Conservation (phyloP, 1,139 yeast species). For the Blastobotrys buckinghamii region DNA sequence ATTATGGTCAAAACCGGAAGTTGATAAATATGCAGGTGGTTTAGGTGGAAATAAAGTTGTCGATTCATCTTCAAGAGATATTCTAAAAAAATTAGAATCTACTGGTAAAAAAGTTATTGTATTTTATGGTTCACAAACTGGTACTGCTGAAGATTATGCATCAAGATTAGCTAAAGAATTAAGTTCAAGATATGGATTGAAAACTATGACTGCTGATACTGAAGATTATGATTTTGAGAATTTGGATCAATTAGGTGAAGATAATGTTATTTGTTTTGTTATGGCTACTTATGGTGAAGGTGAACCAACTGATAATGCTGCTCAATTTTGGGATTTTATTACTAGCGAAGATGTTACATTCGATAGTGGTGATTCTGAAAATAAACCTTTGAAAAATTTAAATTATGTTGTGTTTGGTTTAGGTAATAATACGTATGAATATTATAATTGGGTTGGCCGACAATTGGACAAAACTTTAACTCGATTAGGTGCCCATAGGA, state of each 20-base stretch:
- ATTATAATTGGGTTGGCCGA: constrained; percentile 78
- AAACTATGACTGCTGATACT: constrained; percentile 81
- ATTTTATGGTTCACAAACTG: constrained; percentile 96
- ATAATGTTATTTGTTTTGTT: constrained; percentile 61
- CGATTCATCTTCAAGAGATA: constrained; percentile 37
- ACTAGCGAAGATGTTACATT: constrained; percentile 32
- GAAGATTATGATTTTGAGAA: constrained; percentile 84
- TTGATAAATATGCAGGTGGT: constrained; percentile 34
- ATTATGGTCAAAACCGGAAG: constrained; percentile 41
- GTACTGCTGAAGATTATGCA: constrained; percentile 98
- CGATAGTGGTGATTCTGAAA: constrained; percentile 41
- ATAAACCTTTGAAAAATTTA: constrained; percentile 56
- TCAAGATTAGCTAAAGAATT: constrained; percentile 85
- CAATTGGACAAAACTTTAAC: constrained; percentile 46
- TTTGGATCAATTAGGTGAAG: constrained; percentile 50
- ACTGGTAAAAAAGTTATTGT: constrained; percentile 72
- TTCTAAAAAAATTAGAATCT: constrained; percentile 54
- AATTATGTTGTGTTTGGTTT: constrained; percentile 77
- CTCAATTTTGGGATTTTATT: constrained; percentile 50
- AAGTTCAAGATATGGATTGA: constrained; percentile 71
- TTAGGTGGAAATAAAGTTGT: constrained; percentile 36
- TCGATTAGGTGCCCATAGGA: constrained; percentile 61
- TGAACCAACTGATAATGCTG: constrained; percentile 93
- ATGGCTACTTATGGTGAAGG: constrained; percentile 98
- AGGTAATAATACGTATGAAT: constrained; percentile 91